These are phyloP conservation scores for Micractinium sp. DNA, from an alignment of 139 green algal genomes.

Conservation along the genomic window DNA sequence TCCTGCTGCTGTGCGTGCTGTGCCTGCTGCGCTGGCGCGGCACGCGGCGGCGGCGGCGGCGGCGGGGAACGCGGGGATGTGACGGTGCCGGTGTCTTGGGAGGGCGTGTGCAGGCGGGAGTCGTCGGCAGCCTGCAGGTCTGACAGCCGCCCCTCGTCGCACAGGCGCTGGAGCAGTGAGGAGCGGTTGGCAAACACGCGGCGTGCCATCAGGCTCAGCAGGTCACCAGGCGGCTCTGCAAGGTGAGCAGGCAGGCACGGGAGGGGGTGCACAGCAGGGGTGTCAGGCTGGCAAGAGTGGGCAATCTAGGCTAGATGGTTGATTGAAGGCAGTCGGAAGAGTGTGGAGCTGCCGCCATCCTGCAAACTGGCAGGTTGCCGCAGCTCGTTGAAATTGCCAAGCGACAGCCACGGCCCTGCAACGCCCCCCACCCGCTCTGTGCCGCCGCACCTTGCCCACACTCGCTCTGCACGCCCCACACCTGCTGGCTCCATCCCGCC, in stretches of 20 bases:
- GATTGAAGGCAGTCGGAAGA: neutral
- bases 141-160: conserved; percentile 8
- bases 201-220: conserved; percentile 44
- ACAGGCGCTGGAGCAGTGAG: conserved; percentile 9
- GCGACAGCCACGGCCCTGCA: too few relatives aligned
- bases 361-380: too few relatives aligned
- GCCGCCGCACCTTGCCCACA: too few relatives aligned
- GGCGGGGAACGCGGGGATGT: neutral
- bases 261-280: neutral
- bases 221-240: conserved; percentile 33
- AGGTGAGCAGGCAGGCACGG: too few relatives aligned
- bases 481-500: too few relatives aligned
- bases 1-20: neutral
- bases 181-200: conserved; percentile 31
- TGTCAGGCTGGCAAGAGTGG: neutral
- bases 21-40: neutral
- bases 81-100: neutral
- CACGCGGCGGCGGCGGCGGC: neutral
- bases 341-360: too few relatives aligned
- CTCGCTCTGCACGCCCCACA: too few relatives aligned
- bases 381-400: too few relatives aligned
- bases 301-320: neutral
- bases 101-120: neutral
- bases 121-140: neutral
- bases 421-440: too few relatives aligned